Evolutionary conservation across 2,329 filamentous ascomycete genomes (phyloP).

Genomic region (Cercospora citrullina): DNA sequence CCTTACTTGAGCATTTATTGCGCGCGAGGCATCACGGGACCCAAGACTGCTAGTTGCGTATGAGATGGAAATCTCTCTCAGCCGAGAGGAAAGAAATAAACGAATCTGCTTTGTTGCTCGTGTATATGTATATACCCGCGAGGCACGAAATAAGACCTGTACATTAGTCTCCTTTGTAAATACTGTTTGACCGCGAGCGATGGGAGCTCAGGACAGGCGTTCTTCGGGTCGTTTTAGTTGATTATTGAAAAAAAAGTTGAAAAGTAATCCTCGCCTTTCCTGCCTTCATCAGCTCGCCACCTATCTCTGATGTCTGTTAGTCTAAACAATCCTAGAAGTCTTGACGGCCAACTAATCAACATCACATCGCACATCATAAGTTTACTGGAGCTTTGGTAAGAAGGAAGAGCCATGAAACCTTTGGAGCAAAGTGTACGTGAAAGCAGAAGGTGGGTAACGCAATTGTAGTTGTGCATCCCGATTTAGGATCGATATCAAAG

Average conservation of each 20-base stretch:
- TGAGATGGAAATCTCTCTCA: neutral
- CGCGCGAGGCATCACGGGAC: neutral
- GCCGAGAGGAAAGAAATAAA: neutral
- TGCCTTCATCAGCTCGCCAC: neutral
- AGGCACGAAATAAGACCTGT: neutral
- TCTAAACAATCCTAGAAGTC: no score
- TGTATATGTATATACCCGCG: neutral
- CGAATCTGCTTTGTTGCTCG: neutral
- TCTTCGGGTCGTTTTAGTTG: neutral
- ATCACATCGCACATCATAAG: neutral
- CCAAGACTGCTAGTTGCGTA: slow-evolving; percentile 5
- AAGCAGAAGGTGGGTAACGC: neutral
- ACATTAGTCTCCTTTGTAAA: slow-evolving; percentile 13
- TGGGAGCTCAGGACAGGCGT: neutral
- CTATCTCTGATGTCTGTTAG: neutral
- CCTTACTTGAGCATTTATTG: slow-evolving; percentile 6
- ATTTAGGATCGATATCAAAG: neutral
- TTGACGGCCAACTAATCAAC: neutral
- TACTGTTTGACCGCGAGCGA: neutral
- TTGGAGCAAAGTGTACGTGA: neutral
- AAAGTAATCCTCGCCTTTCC: neutral
- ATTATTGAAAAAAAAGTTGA: neutral
- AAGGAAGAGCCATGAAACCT: neutral
- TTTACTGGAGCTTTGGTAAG: neutral
- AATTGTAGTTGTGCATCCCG: neutral